These are phyloP conservation scores for Vitis cinerea DNA, from an alignment of 164 flowering plant genomes.

Conservation along the genomic window DNA sequence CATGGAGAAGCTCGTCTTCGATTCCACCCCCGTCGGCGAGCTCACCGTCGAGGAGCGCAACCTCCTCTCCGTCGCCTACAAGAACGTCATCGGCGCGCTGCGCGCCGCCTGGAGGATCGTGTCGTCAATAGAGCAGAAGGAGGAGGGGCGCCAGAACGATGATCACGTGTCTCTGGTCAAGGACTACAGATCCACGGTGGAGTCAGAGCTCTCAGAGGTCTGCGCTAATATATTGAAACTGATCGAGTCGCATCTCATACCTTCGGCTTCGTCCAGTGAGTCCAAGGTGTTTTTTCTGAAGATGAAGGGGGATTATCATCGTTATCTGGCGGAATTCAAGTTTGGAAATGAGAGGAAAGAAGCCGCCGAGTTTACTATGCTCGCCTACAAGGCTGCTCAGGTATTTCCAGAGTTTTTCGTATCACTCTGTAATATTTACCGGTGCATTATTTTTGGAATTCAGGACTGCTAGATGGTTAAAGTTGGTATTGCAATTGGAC, in stretches of 20 bases:
- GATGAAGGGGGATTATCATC: conserved; percentile 41
- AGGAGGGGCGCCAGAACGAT: conserved; percentile 32
- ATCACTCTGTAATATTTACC: too few relatives aligned
- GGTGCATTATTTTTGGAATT: too few relatives aligned
- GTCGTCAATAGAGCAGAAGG: conserved; percentile 30
- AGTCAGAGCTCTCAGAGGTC: conserved; percentile 24
- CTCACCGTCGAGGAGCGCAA: conserved; percentile 37
- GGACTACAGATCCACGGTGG: conserved; percentile 31
- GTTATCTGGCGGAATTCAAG: conserved; percentile 37
- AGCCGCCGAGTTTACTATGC: conserved; percentile 43
- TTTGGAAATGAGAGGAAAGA: conserved; percentile 29
- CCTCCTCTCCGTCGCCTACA: conserved; percentile 28
- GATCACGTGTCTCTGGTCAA: conserved; percentile 29
- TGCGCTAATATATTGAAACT: conserved; percentile 28
- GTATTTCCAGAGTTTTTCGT: conserved; percentile 12
- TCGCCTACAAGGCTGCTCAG: conserved; percentile 41
- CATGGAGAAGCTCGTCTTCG: conserved; percentile 31
- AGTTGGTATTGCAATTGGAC: too few relatives aligned
- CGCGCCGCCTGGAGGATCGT: conserved; percentile 38
- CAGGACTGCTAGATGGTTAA: too few relatives aligned
- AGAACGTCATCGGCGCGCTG: conserved; percentile 36
- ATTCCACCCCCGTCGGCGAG: conserved; percentile 19
- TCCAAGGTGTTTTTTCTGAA: conserved; percentile 40
- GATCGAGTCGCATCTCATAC: conserved; percentile 32
- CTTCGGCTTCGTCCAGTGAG: conserved; percentile 29